Conservation (phyloP, 257 asterid species). For the Nicotiana tomentosiformis region DNA sequence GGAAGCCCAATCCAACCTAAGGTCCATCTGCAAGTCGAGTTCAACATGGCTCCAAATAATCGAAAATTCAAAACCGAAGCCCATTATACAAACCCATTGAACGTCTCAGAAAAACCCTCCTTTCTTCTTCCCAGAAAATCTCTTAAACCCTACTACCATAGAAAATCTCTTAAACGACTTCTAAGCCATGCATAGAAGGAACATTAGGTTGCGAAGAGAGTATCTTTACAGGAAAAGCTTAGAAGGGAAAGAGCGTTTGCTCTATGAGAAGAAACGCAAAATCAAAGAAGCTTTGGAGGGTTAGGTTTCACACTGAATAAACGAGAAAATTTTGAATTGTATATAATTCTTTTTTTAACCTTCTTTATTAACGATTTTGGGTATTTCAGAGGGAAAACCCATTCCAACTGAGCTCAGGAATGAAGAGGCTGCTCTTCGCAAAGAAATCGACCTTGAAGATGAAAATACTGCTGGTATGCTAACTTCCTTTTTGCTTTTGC, state of each 20-base stretch:
- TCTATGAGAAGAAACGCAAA: slow-evolving; percentile 84
- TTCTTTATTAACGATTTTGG: background rate
- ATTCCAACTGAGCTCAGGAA: slow-evolving; percentile 96
- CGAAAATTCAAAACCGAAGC: no score
- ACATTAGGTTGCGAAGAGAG: slow-evolving; percentile 69
- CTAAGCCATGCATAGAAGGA: slow-evolving; percentile 67
- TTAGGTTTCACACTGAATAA: background rate
- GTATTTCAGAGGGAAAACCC: slow-evolving; percentile 75
- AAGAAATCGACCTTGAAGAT: slow-evolving; percentile 90
- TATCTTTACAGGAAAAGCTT: slow-evolving; percentile 82
- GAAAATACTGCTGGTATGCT: slow-evolving; percentile 68
- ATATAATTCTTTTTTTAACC: no score
- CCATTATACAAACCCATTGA: no score
- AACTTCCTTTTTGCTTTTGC: background rate
- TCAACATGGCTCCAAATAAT: no score
- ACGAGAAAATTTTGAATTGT: background rate
- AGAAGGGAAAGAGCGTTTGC: slow-evolving; percentile 85
- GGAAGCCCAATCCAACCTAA: background rate
- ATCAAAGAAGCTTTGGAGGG: slow-evolving; percentile 78
- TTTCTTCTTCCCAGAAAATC: background rate
- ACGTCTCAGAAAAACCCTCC: background rate
- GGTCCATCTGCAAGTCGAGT: background rate
- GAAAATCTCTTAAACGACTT: background rate
- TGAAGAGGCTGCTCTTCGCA: slow-evolving; percentile 88
- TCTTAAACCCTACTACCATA: background rate